These are phyloP conservation scores for Scheffersomyces stambukii DNA, from an alignment of 1,139 yeast species.

Conservation along the genomic window DNA sequence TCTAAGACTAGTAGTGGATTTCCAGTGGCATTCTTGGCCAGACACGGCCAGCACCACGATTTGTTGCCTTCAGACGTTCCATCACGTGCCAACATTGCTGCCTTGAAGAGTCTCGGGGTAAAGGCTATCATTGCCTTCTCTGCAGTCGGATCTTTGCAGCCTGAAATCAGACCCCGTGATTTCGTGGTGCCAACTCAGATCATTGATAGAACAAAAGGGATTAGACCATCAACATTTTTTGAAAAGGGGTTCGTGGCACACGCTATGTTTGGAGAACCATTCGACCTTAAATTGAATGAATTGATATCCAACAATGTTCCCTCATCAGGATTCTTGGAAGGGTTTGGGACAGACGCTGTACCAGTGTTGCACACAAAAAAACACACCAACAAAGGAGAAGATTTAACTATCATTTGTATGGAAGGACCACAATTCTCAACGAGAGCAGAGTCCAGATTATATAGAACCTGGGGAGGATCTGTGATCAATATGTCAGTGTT, in stretches of 20 bases:
- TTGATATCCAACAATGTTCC: slow-evolving; percentile 57
- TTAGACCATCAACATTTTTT: slow-evolving; percentile 84
- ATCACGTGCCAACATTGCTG: slow-evolving; percentile 90
- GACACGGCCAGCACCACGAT: slow-evolving; percentile 92
- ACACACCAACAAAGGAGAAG: slow-evolving; percentile 51
- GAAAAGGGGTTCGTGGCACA: slow-evolving; percentile 95
- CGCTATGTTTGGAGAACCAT: slow-evolving; percentile 96
- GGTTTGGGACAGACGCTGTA: slow-evolving; percentile 33
- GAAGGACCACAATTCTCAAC: slow-evolving; percentile 99
- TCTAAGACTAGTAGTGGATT: slow-evolving; percentile 71
- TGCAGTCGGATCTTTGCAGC: slow-evolving; percentile 94
- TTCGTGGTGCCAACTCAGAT: slow-evolving; percentile 93
- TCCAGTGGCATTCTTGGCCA: slow-evolving; percentile 88
- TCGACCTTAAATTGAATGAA: slow-evolving; percentile 68
- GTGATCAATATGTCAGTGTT: slow-evolving; percentile 95
- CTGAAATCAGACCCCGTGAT: slow-evolving; percentile 86
- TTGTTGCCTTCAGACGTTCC: slow-evolving; percentile 91
- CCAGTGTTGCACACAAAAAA: slow-evolving; percentile 55
- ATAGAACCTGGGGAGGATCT: slow-evolving; percentile 87
- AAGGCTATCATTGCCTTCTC: slow-evolving; percentile 87
- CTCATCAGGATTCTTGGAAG: slow-evolving; percentile 50
- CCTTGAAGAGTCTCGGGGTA: slow-evolving; percentile 82
- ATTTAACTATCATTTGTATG: slow-evolving; percentile 88
- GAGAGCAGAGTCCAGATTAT: slow-evolving; percentile 90
- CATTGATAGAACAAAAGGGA: slow-evolving; percentile 95